Base-by-base conservation (phyloP, 345 rosid species). In the Pugionium dolabratum region DNA sequence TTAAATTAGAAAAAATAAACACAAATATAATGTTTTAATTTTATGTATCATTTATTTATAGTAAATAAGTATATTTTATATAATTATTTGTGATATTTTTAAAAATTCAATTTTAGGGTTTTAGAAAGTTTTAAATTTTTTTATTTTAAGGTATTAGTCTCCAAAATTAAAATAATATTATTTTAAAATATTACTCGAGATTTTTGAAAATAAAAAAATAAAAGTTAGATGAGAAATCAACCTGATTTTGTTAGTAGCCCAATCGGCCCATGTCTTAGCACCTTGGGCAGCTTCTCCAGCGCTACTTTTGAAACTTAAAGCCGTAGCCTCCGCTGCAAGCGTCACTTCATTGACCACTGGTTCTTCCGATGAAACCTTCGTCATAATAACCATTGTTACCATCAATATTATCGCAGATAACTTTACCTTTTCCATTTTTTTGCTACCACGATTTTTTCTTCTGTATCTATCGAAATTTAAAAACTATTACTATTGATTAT, bases 271-370 rank as follows among this genome's bases (percentile, higher is more conserved):
- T 40, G 77, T n/a, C 34, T 57, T 74, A 59, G 77, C 68, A 1
- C 77, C 77, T 67, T 74, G 26, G 33, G 73, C 73, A 61, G 68
- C 73, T 2, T 74, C 77, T 10, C 77, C 77, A 2, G 68, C 77
- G 33, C 77, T 74, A 41, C 59, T 67, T 9, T 54, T 74, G 47
- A 74, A 61, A 42, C 77, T 74, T 10, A 46, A 32, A 41, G 73
- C 77, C 4, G 77, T 59, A 4, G 77, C 77, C 47, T 74, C 73
- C 35, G 58, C 73, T 5, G 77, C 77, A 32, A 74, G 77, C 11
- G 58, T 74, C 34, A 67, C 53, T 40, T 74, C 73, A 41, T 46
- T 39, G 7, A 31, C 39, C 6, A 73, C 41, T 53, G 18, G 6
- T 40, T 74, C 77, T n/a, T 74, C 73, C 40, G 59, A 59, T 2